Conservation (phyloP, 306 rosid species). For the Castanospermum australe region DNA sequence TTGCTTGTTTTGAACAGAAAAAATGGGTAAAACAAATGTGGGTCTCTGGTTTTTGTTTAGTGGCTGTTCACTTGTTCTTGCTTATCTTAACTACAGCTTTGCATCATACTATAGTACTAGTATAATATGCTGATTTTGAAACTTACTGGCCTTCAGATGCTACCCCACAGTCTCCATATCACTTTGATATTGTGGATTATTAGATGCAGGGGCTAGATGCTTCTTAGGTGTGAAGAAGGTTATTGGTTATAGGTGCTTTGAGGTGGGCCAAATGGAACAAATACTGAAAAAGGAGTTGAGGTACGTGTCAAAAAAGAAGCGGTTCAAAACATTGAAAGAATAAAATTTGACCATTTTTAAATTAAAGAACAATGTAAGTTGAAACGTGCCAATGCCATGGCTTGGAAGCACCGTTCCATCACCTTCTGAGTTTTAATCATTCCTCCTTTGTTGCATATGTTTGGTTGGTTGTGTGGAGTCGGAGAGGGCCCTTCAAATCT, state of each 20-base stretch:
- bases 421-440: background rate
- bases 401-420: background rate
- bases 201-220: background rate
- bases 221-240: background rate
- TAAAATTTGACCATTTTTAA: background rate
- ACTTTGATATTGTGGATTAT: background rate
- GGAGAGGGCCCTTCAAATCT: background rate
- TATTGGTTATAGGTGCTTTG: background rate
- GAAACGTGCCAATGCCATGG: background rate
- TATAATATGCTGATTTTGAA: background rate
- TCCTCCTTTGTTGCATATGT: background rate
- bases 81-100: background rate
- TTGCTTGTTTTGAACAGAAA: slow-evolving; percentile 12
- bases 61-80: background rate
- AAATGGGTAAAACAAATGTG: slow-evolving; percentile 20
- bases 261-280: slow-evolving; percentile 21
- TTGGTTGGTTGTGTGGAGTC: background rate
- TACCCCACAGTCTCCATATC: background rate
- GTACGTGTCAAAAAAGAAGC: background rate
- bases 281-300: background rate
- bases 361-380: background rate
- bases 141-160: background rate
- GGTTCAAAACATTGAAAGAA: background rate
- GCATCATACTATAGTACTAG: background rate
- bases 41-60: background rate